phyloP scores from a whole-genome alignment of 75 land plant species.

The Pseudotsuga menziesii region DNA sequence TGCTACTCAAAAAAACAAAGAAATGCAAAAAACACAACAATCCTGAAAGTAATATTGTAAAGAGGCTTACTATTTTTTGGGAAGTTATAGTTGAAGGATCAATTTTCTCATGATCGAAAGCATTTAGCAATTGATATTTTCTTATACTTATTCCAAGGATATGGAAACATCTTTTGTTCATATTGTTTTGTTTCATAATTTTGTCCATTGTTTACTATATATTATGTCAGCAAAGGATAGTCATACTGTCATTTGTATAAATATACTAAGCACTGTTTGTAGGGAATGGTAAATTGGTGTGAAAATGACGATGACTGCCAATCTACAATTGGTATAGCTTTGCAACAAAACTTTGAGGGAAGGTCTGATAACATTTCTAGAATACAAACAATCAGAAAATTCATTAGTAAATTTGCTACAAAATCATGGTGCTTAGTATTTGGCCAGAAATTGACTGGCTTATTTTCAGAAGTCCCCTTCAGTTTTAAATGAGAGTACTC shows the following conservation, averaged over 20 bases:
- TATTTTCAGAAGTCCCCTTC: constrained; percentile 57
- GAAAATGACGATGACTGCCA: constrained; percentile 37
- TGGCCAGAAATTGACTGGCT: constrained; percentile 40
- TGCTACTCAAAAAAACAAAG: constrained; percentile 60
- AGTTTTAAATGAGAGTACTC: constrained; percentile 24
- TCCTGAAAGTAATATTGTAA: constrained; percentile 36
- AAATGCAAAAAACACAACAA: constrained; percentile 40
- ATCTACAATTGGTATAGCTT: constrained; percentile 44
- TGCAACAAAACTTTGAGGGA: constrained; percentile 69
- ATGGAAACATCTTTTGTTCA: constrained; percentile 43
- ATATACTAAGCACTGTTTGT: constrained; percentile 63
- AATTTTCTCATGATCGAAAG: constrained; percentile 87
- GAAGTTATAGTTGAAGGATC: constrained; percentile 73
- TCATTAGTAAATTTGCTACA: constrained; percentile 44
- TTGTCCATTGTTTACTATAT: constrained; percentile 81
- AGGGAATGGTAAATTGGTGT: constrained; percentile 56
- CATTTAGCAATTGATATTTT: constrained; percentile 81
- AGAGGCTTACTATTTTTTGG: constrained; percentile 46
- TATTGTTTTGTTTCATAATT: constrained; percentile 53
- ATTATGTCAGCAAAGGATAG: constrained; percentile 63
- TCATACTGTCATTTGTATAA: constrained; percentile 73
- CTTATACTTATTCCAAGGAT: constrained; percentile 66
- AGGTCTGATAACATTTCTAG: constrained; percentile 72
- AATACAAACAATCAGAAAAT: constrained; percentile 51
- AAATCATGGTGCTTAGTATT: constrained; percentile 48